Evolutionary conservation across 495 filamentous ascomycete genomes (phyloP).

Genomic region (Paragyromitra xinjiangensis): DNA sequence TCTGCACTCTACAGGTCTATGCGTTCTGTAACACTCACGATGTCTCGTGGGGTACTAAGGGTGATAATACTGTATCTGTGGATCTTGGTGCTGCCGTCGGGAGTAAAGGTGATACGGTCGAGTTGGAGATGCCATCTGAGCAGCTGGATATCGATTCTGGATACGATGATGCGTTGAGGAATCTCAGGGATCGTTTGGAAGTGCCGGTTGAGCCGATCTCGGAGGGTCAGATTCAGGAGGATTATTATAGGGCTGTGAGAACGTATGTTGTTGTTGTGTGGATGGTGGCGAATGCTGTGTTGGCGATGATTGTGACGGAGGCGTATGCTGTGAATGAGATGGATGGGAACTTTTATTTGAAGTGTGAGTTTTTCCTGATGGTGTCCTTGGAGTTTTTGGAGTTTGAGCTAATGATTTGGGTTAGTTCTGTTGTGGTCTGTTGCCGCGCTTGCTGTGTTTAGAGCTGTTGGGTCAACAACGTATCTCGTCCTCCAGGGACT

Average conservation of each 20-base stretch:
- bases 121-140: slow-evolving; percentile 95
- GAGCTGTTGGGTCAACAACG: slow-evolving; percentile 79
- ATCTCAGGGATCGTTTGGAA: slow-evolving; percentile 90
- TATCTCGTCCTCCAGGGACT: slow-evolving; percentile 84
- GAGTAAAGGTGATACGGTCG: slow-evolving; percentile 75
- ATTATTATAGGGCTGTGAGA: slow-evolving; percentile 97
- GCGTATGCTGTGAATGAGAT: slow-evolving; percentile 76
- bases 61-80: slow-evolving; percentile 90
- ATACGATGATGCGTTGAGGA: slow-evolving; percentile 96
- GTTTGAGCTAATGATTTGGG: neutral
- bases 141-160: slow-evolving; percentile 98
- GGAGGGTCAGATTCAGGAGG: slow-evolving; percentile 89
- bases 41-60: slow-evolving; percentile 98
- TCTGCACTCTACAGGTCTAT: slow-evolving; percentile 97
- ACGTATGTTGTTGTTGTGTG: slow-evolving; percentile 99
- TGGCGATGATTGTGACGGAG: slow-evolving; percentile 94
- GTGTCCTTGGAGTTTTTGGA: neutral
- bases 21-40: slow-evolving; percentile 99
- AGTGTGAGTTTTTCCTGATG: slow-evolving; percentile 59
- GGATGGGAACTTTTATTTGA: slow-evolving; percentile 85
- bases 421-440: slow-evolving; percentile 88
- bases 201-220: slow-evolving; percentile 69
- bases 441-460: slow-evolving; percentile 81
- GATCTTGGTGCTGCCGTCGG: slow-evolving; percentile 86
- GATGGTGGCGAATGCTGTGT: slow-evolving; percentile 90